Base-by-base conservation (phyloP, 345 rosid genomes). In the Durio zibethinus region DNA sequence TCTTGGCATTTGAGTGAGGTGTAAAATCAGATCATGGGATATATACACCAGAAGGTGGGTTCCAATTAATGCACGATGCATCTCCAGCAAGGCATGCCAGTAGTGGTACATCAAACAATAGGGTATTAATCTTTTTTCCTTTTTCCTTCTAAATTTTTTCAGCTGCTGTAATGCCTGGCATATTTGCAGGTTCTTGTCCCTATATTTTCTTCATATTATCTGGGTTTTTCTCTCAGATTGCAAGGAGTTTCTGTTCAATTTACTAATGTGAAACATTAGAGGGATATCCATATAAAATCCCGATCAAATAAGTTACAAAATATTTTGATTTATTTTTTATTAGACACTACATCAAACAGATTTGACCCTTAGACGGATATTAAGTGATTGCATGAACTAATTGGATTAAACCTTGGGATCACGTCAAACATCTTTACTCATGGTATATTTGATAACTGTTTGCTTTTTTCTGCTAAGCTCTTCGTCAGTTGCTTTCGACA, bases 11-110 rank as follows among this genome's bases (percentile, higher is more conserved):
- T 82, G 87, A 85, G 84, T 87, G 91, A 83, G 89, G 83, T 85
- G 90, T 90, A 90, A 85, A 85, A 87, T 85, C 84, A 56, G 88
- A 84, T 83, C 82, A 86, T 85, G 85, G 88, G 77, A 79, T 83
- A 79, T 80, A 84, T 83, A 80, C 85, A 84, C 81, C 23, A 76
- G 84, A 84, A 83, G 90, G 83, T 83, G 75, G 82, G 79, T 84
- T 82, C 82, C 53, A 38, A 79, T 83, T 79, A 83, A 77, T 66
- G 73, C 79, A 77, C 78, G 53, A 73, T 82, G 82, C 88, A 83
- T 84, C 83, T 68, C 80, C 74, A 56, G 86, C 72, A 66, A 80
- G 80, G 77, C 77, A 54, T 43, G 65, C 73, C 78, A 54, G 77
- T 76, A 48, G 57, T 77, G 75, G 84, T 48, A 66, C 83, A 76